These are phyloP conservation scores for Favolaschia claudopus DNA, from an alignment of 768 basidiomycete species.

Conservation along the genomic window DNA sequence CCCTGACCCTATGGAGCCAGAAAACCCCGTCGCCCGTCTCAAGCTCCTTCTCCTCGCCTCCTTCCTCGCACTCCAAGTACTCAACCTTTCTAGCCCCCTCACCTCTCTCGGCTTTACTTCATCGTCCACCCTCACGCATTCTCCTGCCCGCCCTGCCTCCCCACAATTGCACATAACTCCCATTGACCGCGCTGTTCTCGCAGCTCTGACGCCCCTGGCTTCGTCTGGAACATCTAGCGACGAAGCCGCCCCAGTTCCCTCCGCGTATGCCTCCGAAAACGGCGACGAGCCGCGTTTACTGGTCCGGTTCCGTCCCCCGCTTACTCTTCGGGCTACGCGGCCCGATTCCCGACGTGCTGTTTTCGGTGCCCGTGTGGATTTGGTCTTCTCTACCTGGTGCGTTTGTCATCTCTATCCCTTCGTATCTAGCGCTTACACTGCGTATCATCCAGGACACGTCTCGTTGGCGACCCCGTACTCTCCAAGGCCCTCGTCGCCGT, in stretches of 20 bases:
- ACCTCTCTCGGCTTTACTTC: no score
- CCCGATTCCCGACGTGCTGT: background rate
- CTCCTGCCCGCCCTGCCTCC: constrained; percentile 11
- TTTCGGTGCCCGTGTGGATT: background rate
- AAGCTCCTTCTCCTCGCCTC: constrained; percentile 92
- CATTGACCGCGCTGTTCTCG: constrained; percentile 11
- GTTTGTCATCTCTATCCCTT: no score
- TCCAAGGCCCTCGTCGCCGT: constrained; percentile 95
- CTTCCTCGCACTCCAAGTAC: constrained; percentile 89
- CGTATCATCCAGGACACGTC: constrained; percentile 72
- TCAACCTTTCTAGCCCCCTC: constrained; percentile 93
- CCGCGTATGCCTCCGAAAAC: background rate
- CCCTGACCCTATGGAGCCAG: constrained; percentile 51
- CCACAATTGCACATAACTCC: constrained; percentile 9
- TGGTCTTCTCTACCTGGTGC: no score
- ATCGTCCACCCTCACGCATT: constrained; percentile 35
- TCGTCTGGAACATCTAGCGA: no score
- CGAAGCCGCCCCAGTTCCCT: constrained; percentile 21
- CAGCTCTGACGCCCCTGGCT: constrained; percentile 1
- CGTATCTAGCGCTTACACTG: no score
- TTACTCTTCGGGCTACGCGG: constrained; percentile 13
- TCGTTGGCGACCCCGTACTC: constrained; percentile 94
- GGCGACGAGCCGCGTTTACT: constrained; percentile 32
- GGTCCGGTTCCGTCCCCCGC: constrained; percentile 26
- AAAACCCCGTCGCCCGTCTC: constrained; percentile 86